phyloP scores from a whole-genome alignment of 805 yeast genomes.

The Ogataea zsoltii region DNA sequence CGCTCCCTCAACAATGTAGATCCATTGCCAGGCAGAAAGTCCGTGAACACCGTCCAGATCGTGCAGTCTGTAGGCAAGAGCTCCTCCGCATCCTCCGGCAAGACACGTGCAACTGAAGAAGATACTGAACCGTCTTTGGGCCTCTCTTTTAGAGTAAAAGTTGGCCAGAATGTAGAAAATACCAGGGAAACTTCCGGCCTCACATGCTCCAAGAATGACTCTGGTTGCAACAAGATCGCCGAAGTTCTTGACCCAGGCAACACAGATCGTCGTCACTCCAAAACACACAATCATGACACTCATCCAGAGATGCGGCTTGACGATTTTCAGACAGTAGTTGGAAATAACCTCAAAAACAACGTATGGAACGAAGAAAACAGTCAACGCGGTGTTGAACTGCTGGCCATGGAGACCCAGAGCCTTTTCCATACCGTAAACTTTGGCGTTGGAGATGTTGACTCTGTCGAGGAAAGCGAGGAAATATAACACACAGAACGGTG shows the following conservation, averaged over 20 bases:
- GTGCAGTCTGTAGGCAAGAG: slow-evolving; percentile 64
- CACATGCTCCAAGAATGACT: slow-evolving; percentile 65
- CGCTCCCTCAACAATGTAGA: slow-evolving; percentile 42
- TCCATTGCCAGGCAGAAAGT: slow-evolving; percentile 47
- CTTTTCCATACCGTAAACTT: slow-evolving; percentile 62
- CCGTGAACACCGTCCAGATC: slow-evolving; percentile 51
- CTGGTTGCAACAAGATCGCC: slow-evolving; percentile 64
- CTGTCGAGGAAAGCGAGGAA: slow-evolving; percentile 78
- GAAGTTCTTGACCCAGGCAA: slow-evolving; percentile 62
- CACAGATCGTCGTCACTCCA: slow-evolving; percentile 63
- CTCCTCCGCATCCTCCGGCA: slow-evolving; percentile 80
- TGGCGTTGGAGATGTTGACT: slow-evolving; percentile 81
- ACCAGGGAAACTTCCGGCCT: slow-evolving; percentile 74
- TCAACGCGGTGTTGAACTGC: slow-evolving; percentile 64
- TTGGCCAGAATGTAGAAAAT: slow-evolving; percentile 68
- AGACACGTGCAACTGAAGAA: slow-evolving; percentile 72
- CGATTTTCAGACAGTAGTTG: slow-evolving; percentile 57
- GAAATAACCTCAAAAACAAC: slow-evolving; percentile 64
- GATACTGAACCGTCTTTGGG: slow-evolving; percentile 67
- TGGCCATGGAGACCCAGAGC: slow-evolving; percentile 56
- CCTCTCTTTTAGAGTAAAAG: slow-evolving; percentile 63
- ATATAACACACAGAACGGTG: slow-evolving; percentile 74
- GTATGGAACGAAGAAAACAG: slow-evolving; percentile 74
- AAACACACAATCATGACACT: slow-evolving; percentile 58
- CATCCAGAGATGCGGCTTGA: slow-evolving; percentile 68